A percentile compares a stretch with the other conserved stretches of the same genome.
Evolutionary conservation across 108 stramenopile species (phyloP).

Genomic region (Pseudonitzschia multiseries): DNA sequence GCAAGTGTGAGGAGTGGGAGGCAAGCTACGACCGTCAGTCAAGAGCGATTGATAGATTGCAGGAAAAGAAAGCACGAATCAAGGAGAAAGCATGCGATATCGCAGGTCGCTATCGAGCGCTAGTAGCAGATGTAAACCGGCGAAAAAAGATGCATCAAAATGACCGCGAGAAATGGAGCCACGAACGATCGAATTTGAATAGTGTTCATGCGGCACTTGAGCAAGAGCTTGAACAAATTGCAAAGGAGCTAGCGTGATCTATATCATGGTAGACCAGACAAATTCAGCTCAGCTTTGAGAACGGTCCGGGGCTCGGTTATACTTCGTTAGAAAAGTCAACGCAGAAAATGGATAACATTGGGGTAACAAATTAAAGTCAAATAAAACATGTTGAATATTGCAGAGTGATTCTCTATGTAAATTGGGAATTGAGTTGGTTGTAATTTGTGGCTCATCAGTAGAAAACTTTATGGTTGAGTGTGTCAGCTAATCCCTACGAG

Average conservation of each 20-base stretch:
- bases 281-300: no score
- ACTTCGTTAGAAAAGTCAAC: no score
- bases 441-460: no score
- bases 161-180: conserved; percentile 26
- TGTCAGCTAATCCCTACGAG: no score
- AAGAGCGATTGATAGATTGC: conserved; percentile 34
- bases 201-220: conserved; percentile 37
- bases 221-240: conserved; percentile 36
- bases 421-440: no score
- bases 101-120: conserved; percentile 24
- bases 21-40: conserved; percentile 38
- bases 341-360: no score
- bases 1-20: conserved; percentile 57
- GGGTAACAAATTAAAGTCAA: no score
- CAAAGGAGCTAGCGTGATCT: conserved; percentile 24
- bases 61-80: conserved; percentile 23
- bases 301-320: no score
- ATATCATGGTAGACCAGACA: neutral
- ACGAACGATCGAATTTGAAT: conserved; percentile 28
- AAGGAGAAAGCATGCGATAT: conserved; percentile 33
- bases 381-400: no score
- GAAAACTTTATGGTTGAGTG: no score
- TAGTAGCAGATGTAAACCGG: conserved; percentile 25
- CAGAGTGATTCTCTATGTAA: no score
- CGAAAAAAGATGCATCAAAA: conserved; percentile 26